A percentile compares a stretch with the other conserved stretches of the same genome.
phyloP scores from a whole-genome alignment of 768 basidiomycete species.

The Cyclocybe cylindracea region DNA sequence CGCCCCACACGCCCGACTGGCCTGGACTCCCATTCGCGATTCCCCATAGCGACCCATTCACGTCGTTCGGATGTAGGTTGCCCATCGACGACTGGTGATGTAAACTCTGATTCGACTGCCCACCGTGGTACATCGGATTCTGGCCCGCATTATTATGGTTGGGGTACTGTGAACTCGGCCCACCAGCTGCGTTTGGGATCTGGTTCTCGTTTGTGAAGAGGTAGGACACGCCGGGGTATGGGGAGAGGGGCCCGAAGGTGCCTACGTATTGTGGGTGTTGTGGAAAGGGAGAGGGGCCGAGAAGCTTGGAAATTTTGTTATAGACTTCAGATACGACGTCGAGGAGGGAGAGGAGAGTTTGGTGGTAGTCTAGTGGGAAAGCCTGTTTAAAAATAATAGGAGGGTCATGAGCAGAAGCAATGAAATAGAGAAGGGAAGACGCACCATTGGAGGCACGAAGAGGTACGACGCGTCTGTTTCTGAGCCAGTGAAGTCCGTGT shows the following conservation, averaged over 20 bases:
- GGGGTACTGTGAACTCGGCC: slow-evolving; percentile 3
- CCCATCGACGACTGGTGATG: slow-evolving; percentile 23
- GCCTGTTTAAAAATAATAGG: slow-evolving; percentile 48
- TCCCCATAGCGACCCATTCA: slow-evolving; percentile 67
- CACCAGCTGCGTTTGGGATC: slow-evolving; percentile 8
- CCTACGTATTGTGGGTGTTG: slow-evolving; percentile 69
- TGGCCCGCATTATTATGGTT: slow-evolving; percentile 16
- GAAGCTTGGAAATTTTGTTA: slow-evolving; percentile 80
- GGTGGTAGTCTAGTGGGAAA: slow-evolving; percentile 88
- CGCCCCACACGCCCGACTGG: slow-evolving; percentile 24
- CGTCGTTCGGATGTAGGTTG: slow-evolving; percentile 16
- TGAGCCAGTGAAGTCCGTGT: slow-evolving; percentile 62
- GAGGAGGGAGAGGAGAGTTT: slow-evolving; percentile 84
- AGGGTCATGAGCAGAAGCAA: neutral
- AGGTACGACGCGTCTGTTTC: slow-evolving; percentile 71
- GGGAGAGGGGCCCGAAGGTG: slow-evolving; percentile 71
- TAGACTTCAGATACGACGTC: slow-evolving; percentile 91
- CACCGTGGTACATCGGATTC: slow-evolving; percentile 28
- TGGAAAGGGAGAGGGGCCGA: slow-evolving; percentile 80
- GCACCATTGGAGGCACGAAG: slow-evolving; percentile 71
- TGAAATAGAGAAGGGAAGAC: slow-evolving; percentile 22
- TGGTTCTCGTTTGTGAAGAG: slow-evolving; percentile 56
- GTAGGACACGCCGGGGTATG: slow-evolving; percentile 83
- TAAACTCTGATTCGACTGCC: slow-evolving; percentile 38
- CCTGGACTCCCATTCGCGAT: slow-evolving; percentile 56